Evolutionary conservation across 495 filamentous ascomycete genomes (phyloP).

Genomic region (Cenococcum geophilum): DNA sequence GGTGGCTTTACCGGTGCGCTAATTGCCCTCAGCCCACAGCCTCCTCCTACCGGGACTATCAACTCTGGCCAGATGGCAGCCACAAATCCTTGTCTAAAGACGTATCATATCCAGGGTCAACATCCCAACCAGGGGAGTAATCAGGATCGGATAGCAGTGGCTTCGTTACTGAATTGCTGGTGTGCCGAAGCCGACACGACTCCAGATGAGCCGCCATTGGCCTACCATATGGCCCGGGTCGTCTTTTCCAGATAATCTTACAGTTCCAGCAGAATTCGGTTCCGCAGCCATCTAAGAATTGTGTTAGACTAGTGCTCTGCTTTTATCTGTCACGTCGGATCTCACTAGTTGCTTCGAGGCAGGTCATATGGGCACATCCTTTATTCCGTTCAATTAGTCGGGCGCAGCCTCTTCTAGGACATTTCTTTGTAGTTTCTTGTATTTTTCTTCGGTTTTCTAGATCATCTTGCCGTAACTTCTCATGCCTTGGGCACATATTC

Average conservation of each 20-base stretch:
- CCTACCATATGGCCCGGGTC: too few species aligned
- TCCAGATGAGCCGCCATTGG: too few species aligned
- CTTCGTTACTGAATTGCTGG: too few species aligned
- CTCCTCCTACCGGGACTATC: too few species aligned
- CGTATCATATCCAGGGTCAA: not conserved
- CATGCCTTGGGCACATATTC: not conserved
- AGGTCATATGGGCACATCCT: not conserved
- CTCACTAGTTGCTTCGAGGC: not conserved
- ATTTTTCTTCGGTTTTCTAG: not conserved
- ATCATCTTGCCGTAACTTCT: not conserved
- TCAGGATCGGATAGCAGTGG: not conserved
- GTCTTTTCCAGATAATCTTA: not conserved
- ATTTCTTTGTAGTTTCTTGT: not conserved
- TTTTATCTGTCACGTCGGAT: not conserved
- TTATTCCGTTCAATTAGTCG: not conserved
- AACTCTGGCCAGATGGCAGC: not conserved
- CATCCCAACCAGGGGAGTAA: not conserved
- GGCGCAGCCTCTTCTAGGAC: not conserved
- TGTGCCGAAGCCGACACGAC: too few species aligned
- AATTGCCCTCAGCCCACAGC: too few species aligned
- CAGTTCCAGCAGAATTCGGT: not conserved
- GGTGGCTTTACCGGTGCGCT: too few species aligned
- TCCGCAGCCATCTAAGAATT: not conserved
- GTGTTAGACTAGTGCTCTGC: not conserved
- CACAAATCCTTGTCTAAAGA: not conserved